Evolutionary conservation across 345 rosid species (phyloP).

Genomic region (Mangifera indica): DNA sequence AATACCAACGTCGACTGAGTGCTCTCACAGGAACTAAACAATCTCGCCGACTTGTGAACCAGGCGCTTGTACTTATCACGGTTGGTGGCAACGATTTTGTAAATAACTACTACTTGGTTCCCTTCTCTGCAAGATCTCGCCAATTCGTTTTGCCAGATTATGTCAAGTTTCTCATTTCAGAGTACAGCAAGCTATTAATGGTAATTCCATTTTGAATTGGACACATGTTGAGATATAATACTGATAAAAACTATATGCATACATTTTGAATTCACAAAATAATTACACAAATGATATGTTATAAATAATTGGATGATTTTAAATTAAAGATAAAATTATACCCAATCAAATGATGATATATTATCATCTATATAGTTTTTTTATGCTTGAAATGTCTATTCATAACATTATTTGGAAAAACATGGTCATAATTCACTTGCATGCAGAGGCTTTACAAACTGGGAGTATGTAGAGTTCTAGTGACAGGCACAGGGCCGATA

Average conservation of each 20-base stretch:
- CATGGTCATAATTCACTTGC: too few relatives aligned
- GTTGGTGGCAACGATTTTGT: constrained; percentile 85
- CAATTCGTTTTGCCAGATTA: constrained; percentile 59
- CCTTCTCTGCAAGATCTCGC: constrained; percentile 76
- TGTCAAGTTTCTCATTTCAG: constrained; percentile 56
- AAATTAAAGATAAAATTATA: too few relatives aligned
- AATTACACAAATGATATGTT: too few relatives aligned
- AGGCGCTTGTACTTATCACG: constrained; percentile 59
- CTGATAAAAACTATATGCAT: too few relatives aligned
- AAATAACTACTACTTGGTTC: constrained; percentile 78
- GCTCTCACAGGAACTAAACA: constrained; percentile 44
- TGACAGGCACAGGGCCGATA: constrained; percentile 49
- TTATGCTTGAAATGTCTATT: too few relatives aligned
- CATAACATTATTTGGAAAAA: too few relatives aligned
- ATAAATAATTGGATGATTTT: too few relatives aligned
- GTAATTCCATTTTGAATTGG: constrained; percentile 27
- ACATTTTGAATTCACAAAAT: too few relatives aligned
- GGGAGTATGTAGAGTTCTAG: constrained; percentile 41
- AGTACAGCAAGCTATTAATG: constrained; percentile 50
- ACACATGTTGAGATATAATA: too few relatives aligned
- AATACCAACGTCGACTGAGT: constrained; percentile 60
- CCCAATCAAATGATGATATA: too few relatives aligned
- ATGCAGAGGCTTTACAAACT: constrained; percentile 34
- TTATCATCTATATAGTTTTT: too few relatives aligned
- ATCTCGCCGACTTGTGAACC: constrained; percentile 44